These are phyloP conservation scores for Macrolepiota albuminosa DNA, from an alignment of 768 basidiomycete species.

Conservation along the genomic window DNA sequence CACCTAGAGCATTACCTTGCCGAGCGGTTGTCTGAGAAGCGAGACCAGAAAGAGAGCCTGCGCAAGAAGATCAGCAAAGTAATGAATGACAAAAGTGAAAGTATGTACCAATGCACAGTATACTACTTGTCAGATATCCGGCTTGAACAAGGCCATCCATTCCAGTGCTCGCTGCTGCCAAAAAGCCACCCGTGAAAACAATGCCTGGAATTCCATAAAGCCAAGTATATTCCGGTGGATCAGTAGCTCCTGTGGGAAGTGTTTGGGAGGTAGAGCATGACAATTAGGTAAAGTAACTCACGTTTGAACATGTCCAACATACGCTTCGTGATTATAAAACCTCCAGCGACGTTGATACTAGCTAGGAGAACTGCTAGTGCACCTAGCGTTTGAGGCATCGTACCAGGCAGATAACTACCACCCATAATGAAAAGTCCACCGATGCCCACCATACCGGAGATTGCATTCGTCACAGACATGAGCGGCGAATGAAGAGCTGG, in stretches of 20 bases:
- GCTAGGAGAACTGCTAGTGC: slow-evolving; percentile 83
- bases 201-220: slow-evolving; percentile 76
- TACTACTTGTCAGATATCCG: slow-evolving; percentile 78
- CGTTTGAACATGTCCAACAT: slow-evolving; percentile 95
- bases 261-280: neutral
- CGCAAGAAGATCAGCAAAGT: neutral
- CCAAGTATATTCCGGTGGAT: slow-evolving; percentile 87
- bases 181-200: slow-evolving; percentile 79
- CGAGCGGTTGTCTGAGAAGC: slow-evolving; percentile 78
- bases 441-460: slow-evolving; percentile 55
- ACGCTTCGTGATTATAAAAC: slow-evolving; percentile 85
- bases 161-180: slow-evolving; percentile 78
- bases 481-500: slow-evolving; percentile 86
- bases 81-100: neutral
- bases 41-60: slow-evolving; percentile 76
- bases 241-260: slow-evolving; percentile 55
- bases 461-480: slow-evolving; percentile 90
- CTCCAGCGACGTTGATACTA: slow-evolving; percentile 84
- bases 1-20: slow-evolving; percentile 85
- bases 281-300: slow-evolving; percentile 23
- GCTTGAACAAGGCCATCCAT: slow-evolving; percentile 86
- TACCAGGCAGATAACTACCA: slow-evolving; percentile 78
- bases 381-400: slow-evolving; percentile 74
- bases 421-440: slow-evolving; percentile 92
- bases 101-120: slow-evolving; percentile 73